A percentile compares a stretch with the other conserved stretches of the same genome.
Evolutionary conservation across 1,284 basidiomycete genomes (phyloP).

Genomic region (Pulchroboletus neoregius): DNA sequence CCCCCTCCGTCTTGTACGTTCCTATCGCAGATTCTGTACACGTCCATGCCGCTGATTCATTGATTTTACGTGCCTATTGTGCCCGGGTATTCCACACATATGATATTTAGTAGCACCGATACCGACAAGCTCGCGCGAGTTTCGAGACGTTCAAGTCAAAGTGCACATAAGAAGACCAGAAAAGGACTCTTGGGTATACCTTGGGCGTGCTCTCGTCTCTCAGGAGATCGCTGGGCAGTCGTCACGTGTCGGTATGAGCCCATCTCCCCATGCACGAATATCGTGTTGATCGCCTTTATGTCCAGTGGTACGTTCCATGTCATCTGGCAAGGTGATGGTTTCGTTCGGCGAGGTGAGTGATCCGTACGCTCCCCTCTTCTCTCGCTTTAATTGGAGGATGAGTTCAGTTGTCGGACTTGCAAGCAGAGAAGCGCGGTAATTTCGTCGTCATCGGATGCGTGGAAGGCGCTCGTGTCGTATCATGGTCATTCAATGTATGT

Average conservation of each 20-base stretch:
- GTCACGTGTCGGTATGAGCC: conserved; percentile 65
- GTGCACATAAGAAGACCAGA: conserved; percentile 78
- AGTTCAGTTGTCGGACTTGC: conserved; percentile 59
- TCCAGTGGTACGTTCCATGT: conserved; percentile 62
- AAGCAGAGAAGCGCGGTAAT: conserved; percentile 79
- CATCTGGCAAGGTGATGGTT: conserved; percentile 62
- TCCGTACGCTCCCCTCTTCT: conserved; percentile 30
- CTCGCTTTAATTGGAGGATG: conserved; percentile 4
- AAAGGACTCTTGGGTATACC: conserved; percentile 74
- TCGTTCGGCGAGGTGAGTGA: conserved; percentile 71
- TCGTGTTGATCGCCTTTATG: conserved; percentile 16
- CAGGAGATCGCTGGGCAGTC: conserved; percentile 69
- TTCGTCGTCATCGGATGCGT: conserved; percentile 77
- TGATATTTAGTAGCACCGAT: conserved; percentile 26
- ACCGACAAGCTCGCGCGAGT: conserved; percentile 43
- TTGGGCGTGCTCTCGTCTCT: conserved; percentile 68
- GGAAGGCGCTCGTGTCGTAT: conserved; percentile 64
- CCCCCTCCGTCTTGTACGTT: conserved; percentile 22
- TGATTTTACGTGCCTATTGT: neutral
- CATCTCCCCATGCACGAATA: conserved; percentile 3
- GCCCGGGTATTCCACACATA: conserved; percentile 1
- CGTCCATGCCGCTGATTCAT: conserved; percentile 12
- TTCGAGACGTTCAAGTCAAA: conserved; percentile 75
- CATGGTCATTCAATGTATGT: conserved; percentile 77
- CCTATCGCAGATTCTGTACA: neutral